Base-by-base conservation (phyloP, 352 stramenopile species). In the Pythium apleroticum region DNA sequence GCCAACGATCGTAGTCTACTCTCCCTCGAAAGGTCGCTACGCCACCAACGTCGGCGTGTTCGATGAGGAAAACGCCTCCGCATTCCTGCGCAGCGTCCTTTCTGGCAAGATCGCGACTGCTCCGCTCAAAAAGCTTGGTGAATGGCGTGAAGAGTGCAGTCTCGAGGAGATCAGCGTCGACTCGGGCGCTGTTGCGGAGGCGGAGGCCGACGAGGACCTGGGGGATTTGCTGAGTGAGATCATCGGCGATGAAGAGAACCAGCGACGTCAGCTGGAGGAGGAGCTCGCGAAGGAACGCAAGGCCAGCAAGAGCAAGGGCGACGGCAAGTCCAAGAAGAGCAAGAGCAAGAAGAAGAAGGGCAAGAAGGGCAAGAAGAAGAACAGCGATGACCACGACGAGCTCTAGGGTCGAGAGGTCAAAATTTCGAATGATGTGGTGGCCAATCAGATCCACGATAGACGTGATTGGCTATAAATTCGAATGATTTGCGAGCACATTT, bases 211-310 rank as follows among this genome's bases (percentile, higher is more conserved):
- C 14, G 79, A 88, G 52, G 77, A 87, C 14, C 55, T 91, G 17
- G 72, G 77, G 0, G 85, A 90, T 30, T 70, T 94, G 50, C 60
- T 94, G 52, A 87, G 71, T 24, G 85, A 94, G 53, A 94, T 94
- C 30, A 64, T 90, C 10, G 78, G 65, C 3, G 85, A 91, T 11
- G 85, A 92, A 68, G 76, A 86, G 46, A 69, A 81, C 33, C 75
- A 90, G 39, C 76, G 75, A 15, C 75, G 81, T 28, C 37, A 79
- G 57, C 52, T 88, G 22, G 81, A 88, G 30, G 82, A 81, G 17
- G 72, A 81, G 20, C 60, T 88, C 3, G 72, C 77, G 24, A 66
- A 65, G 2, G 72, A 79, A 43, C 52, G 74, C 59, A 80, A 74
- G 61, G 55, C 50, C 63, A 53, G n/a, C 10, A 72, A 73, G 46